Conservation (phyloP, 1,284 basidiomycete species). For the Ceratobasidium sp. region DNA sequence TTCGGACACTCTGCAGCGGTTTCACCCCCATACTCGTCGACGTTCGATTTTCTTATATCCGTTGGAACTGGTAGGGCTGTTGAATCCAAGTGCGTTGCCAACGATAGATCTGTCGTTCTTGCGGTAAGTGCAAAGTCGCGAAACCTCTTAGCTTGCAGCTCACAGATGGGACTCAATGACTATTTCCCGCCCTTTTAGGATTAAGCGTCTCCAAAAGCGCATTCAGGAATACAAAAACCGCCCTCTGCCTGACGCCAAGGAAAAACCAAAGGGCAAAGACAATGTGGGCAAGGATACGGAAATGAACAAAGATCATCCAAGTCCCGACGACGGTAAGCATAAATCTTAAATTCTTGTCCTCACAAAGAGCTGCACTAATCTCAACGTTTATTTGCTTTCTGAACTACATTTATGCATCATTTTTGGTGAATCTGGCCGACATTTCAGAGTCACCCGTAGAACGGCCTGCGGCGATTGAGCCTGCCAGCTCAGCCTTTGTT, state of each 20-base stretch:
- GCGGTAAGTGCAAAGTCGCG: background rate
- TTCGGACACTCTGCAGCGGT: conserved; percentile 79
- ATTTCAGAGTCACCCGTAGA: conserved; percentile 57
- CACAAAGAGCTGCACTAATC: too few relatives aligned
- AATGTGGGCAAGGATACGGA: background rate
- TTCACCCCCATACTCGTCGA: conserved; percentile 85
- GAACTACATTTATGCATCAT: background rate
- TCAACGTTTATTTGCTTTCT: background rate
- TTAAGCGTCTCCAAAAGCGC: conserved; percentile 14
- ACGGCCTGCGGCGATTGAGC: conserved; percentile 55
- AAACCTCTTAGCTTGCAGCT: background rate
- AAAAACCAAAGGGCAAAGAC: background rate
- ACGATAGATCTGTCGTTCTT: conserved; percentile 24
- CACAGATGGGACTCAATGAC: background rate
- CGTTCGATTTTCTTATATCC: conserved; percentile 57
- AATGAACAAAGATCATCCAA: background rate
- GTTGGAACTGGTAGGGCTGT: conserved; percentile 32
- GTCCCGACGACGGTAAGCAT: conserved; percentile 1
- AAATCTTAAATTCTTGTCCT: background rate
- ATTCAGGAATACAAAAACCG: conserved; percentile 23
- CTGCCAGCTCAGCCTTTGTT: conserved; percentile 60
- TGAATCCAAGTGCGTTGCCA: conserved; percentile 11
- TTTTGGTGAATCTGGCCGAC: background rate
- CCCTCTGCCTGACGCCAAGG: conserved; percentile 32
- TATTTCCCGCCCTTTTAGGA: background rate